Conservation (phyloP, 1,284 basidiomycete genomes). For the Schizophyllum amplum region DNA sequence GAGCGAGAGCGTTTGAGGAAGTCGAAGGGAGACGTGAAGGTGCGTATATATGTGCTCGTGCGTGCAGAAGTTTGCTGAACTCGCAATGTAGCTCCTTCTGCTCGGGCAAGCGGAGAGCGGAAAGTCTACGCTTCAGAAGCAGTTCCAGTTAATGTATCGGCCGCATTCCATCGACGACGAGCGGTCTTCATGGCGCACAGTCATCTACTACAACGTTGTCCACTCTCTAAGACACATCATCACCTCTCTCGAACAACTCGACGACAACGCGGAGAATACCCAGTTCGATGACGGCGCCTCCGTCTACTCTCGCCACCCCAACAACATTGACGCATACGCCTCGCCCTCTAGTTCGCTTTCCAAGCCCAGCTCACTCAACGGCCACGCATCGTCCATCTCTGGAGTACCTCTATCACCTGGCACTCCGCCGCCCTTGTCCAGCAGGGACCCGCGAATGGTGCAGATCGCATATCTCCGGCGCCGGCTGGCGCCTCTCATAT, state of each 20-base stretch:
- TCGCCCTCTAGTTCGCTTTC: slow-evolving; percentile 4
- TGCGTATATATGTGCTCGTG: slow-evolving; percentile 25
- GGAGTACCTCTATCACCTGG: background rate
- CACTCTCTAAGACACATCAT: slow-evolving; percentile 71
- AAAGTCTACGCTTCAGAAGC: slow-evolving; percentile 76
- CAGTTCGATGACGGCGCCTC: slow-evolving; percentile 10
- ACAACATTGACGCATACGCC: slow-evolving; percentile 7
- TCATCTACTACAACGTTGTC: slow-evolving; percentile 76
- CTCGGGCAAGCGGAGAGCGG: slow-evolving; percentile 79
- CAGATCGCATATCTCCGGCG: slow-evolving; percentile 49
- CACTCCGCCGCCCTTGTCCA: slow-evolving; percentile 9
- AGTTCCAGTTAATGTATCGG: slow-evolving; percentile 81
- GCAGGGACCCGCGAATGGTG: slow-evolving; percentile 24
- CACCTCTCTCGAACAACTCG: slow-evolving; percentile 57
- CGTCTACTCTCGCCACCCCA: background rate
- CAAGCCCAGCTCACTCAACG: slow-evolving; percentile 2
- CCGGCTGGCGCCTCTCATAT: slow-evolving; percentile 50
- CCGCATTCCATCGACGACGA: slow-evolving; percentile 69
- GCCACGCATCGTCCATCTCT: slow-evolving; percentile 17
- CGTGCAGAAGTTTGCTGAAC: slow-evolving; percentile 21
- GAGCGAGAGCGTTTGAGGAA: slow-evolving; percentile 59
- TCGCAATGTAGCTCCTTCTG: slow-evolving; percentile 48
- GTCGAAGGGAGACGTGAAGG: slow-evolving; percentile 68
- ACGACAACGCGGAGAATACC: slow-evolving; percentile 33
- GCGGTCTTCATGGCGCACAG: slow-evolving; percentile 73